These are phyloP conservation scores for Scopulariopsis brevicaulis DNA, from an alignment of 2,329 filamentous ascomycete species.

Conservation along the genomic window DNA sequence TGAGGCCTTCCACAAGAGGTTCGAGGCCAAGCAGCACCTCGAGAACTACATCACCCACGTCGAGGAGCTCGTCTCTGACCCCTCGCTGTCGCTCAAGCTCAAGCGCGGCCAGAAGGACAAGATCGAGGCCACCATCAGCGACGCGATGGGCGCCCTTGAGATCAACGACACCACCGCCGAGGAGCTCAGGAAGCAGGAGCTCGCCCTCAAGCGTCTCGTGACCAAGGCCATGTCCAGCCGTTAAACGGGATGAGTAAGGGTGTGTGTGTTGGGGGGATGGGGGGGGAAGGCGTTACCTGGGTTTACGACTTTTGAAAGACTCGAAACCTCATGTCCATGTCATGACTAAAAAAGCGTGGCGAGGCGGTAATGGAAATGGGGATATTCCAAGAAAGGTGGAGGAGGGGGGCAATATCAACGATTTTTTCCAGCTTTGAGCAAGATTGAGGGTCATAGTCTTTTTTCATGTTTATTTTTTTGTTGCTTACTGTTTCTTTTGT, in stretches of 20 bases:
- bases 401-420: conserved; percentile 3
- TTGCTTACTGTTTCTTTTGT: background rate
- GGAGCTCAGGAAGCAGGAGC: conserved; percentile 99
- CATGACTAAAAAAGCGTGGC: background rate
- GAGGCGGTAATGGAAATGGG: conserved; percentile 1
- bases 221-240: conserved; percentile 96
- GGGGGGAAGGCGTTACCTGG: background rate
- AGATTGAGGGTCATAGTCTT: background rate
- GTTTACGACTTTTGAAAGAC: background rate
- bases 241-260: conserved; percentile 35
- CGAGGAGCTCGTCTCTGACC: conserved; percentile 97
- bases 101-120: conserved; percentile 99
- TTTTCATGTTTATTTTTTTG: background rate
- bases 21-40: conserved; percentile 97
- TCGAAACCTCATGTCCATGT: background rate
- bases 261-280: background rate
- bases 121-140: conserved; percentile 93
- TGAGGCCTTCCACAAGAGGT: conserved; percentile 98
- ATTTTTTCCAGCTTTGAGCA: background rate
- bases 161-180: conserved; percentile 84
- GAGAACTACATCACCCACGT: conserved; percentile 98
- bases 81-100: conserved; percentile 88
- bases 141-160: conserved; percentile 96
- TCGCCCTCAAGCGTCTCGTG: conserved; percentile 92
- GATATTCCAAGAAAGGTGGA: background rate